Conservation (phyloP, 2,329 filamentous ascomycete genomes). For the Sclerotinia trifoliorum region DNA sequence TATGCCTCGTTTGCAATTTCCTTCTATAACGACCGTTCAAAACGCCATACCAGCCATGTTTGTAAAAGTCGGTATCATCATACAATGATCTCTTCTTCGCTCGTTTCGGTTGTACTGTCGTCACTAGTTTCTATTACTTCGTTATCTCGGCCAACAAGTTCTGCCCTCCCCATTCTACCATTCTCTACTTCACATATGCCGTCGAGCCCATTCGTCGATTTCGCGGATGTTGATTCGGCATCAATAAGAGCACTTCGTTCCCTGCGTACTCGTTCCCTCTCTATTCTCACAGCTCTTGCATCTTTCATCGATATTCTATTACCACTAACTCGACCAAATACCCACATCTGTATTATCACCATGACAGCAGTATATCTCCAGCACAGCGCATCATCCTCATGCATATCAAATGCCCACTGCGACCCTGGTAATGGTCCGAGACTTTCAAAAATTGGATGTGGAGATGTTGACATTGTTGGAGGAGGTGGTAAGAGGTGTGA, state of each 20-base stretch:
- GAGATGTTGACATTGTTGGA: slow-evolving; percentile 34
- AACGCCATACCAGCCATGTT: slow-evolving; percentile 16
- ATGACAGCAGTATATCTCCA: slow-evolving; percentile 44
- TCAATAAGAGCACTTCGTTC: slow-evolving; percentile 12
- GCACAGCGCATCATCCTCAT: slow-evolving; percentile 42
- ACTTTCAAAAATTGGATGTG: slow-evolving; percentile 36
- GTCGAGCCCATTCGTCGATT: neutral
- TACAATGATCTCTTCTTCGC: slow-evolving; percentile 29
- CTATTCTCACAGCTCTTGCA: slow-evolving; percentile 29
- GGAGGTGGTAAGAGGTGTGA: slow-evolving; percentile 40
- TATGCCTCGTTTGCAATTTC: slow-evolving; percentile 6
- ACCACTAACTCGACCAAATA: slow-evolving; percentile 38
- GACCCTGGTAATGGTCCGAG: slow-evolving; percentile 37
- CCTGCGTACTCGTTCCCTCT: slow-evolving; percentile 27
- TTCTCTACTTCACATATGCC: neutral
- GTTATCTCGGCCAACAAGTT: neutral
- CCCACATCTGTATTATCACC: slow-evolving; percentile 42
- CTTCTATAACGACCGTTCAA: neutral
- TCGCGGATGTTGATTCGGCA: neutral
- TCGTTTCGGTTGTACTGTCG: slow-evolving; percentile 26
- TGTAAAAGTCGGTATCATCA: slow-evolving; percentile 15
- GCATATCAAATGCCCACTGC: slow-evolving; percentile 41
- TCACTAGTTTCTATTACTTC: slow-evolving; percentile 5
- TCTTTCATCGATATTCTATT: slow-evolving; percentile 33
- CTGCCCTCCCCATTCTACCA: slow-evolving; percentile 1